Base-by-base conservation (phyloP, 2,329 filamentous ascomycete genomes). In the Colletotrichum paranaense region DNA sequence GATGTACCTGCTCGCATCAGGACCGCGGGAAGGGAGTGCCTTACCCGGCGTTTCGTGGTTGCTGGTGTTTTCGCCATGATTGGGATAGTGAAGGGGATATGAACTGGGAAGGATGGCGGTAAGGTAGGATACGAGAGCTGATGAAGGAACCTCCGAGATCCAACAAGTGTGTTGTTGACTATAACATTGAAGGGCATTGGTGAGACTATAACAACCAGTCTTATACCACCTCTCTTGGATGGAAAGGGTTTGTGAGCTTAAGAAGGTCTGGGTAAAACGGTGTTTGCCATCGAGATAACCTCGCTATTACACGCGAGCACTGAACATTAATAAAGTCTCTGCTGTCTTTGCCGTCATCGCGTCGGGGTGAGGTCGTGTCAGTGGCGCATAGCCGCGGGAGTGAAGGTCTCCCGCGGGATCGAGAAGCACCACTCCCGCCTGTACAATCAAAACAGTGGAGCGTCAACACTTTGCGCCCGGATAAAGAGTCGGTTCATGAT, bases 1-100 rank as follows among this genome's bases (percentile, higher is more conserved):
- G 90, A 92, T 6, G 90, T 92, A 5, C 91, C 91, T 26, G 90
- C 90, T 28, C 91, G 86, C 81, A 92, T 91, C 76, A 91, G 90
- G 22, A 89, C 86, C 11, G 89, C 89, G 4, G 84, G 84, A 2
- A 89, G 75, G 11, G 75, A 71, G 35, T 77, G 75, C 6, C 78
- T 76, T 5, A 68, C 52, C 14, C 65, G 38, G 49, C 69, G 69
- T 5, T 62, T 68, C 14, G 68, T 35, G 3, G 68, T 7, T 2
- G 59, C 35, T 9, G 68, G 59, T 6, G 60, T 62, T 28, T 68
- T 57, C 3, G 63, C 64, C 69, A 72, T 72, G 28, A 64, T 72
- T 22, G 59, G 55, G 3, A 62, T 58, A 14, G 24, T 24, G 9
- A 60, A 66, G 14, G 32, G 19, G 19, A 49, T 11, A 1, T 49